Conservation (phyloP, 2,329 filamentous ascomycete genomes). For the Parascedosporium putredinis region DNA sequence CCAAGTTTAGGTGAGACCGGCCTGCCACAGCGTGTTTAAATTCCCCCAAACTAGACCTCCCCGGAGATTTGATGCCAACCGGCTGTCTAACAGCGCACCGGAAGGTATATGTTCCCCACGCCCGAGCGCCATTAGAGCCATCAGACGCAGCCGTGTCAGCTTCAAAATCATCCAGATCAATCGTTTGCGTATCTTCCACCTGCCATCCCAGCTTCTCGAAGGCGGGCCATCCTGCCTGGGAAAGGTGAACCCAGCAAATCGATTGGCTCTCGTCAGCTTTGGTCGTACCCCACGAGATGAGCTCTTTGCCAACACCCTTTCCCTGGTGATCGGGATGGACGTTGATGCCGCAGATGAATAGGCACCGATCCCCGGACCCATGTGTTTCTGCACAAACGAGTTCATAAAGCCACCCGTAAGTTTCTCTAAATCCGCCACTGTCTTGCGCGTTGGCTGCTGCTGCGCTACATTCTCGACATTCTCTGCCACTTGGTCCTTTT, state of each 20-base stretch:
- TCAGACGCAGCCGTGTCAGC: background rate
- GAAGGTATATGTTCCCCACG: background rate
- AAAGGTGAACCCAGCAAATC: constrained; percentile 25
- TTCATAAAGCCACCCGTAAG: constrained; percentile 21
- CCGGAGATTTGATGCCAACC: too few species aligned
- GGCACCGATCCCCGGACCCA: constrained; percentile 22
- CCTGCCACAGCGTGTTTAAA: too few species aligned
- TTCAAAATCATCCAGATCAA: constrained; percentile 23
- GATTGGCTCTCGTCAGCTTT: constrained; percentile 18
- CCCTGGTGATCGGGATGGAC: constrained; percentile 21
- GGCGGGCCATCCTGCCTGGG: constrained; percentile 19
- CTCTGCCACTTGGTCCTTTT: background rate
- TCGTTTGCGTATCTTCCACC: constrained; percentile 17
- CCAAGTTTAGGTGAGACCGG: too few species aligned
- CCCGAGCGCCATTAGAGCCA: background rate
- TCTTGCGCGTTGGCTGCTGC: background rate
- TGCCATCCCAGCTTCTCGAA: constrained; percentile 21
- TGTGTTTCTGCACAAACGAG: constrained; percentile 20
- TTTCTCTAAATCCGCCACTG: constrained; percentile 15
- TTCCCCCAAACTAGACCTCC: too few species aligned
- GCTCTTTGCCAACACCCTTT: constrained; percentile 10
- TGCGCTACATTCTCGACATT: too few species aligned
- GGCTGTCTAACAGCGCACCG: background rate
- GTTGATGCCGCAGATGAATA: constrained; percentile 21
- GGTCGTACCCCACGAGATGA: background rate